phyloP scores from a whole-genome alignment of 306 rosid species.

The Prunus campanulata region DNA sequence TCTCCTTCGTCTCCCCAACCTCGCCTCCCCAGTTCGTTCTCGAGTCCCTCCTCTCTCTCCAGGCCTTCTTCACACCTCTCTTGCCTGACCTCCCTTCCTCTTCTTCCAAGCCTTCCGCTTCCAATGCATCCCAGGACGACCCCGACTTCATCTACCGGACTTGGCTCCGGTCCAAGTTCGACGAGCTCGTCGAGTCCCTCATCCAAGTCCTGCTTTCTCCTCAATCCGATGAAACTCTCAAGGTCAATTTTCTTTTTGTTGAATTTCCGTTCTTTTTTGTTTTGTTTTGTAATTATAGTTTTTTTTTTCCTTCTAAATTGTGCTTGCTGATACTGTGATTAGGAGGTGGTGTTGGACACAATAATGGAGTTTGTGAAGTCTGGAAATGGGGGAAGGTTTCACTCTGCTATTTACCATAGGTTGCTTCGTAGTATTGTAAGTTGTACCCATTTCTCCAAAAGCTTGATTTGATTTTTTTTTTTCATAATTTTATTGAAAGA shows the following conservation, averaged over 20 bases:
- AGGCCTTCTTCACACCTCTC: slow-evolving; percentile 70
- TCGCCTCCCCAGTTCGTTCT: slow-evolving; percentile 24
- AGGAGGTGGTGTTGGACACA: slow-evolving; percentile 80
- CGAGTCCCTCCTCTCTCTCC: slow-evolving; percentile 81
- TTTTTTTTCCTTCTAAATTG: neutral
- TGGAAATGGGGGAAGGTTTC: slow-evolving; percentile 65
- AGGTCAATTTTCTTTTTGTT: slow-evolving; percentile 22
- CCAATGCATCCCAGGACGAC: slow-evolving; percentile 26
- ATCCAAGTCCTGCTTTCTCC: slow-evolving; percentile 49
- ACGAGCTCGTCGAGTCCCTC: slow-evolving; percentile 59
- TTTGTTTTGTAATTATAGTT: neutral
- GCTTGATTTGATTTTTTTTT: neutral
- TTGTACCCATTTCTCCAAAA: neutral
- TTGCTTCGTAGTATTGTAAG: slow-evolving; percentile 67
- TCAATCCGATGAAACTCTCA: slow-evolving; percentile 51
- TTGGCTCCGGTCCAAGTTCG: slow-evolving; percentile 88
- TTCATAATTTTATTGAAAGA: neutral
- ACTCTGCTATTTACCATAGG: slow-evolving; percentile 73
- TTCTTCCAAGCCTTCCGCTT: slow-evolving; percentile 23
- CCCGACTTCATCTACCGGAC: slow-evolving; percentile 65
- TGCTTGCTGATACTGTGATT: neutral
- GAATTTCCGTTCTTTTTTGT: neutral
- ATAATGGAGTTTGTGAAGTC: slow-evolving; percentile 79
- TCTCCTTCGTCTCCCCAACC: slow-evolving; percentile 49
- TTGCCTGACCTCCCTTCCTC: slow-evolving; percentile 60